These are phyloP conservation scores for Rhynchospora breviuscula DNA, from an alignment of 176 grass and related monocot species.

Conservation along the genomic window DNA sequence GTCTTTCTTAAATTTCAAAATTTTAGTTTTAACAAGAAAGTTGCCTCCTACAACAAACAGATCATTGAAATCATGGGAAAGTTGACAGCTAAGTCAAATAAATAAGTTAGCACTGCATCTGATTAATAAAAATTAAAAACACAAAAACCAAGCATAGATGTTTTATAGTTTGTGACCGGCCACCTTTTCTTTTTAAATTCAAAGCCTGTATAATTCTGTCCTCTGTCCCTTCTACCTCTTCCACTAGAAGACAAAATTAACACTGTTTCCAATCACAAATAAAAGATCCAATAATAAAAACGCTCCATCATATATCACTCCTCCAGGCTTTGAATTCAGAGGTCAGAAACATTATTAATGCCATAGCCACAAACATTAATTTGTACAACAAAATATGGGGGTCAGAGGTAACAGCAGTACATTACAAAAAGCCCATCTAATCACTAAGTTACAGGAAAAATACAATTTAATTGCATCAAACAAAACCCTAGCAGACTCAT, in stretches of 20 bases:
- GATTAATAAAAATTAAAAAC: constrained; percentile 24
- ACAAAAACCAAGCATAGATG: not conserved
- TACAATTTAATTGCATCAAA: constrained; percentile 46
- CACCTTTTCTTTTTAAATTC: constrained; percentile 12
- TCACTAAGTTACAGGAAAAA: constrained; percentile 36
- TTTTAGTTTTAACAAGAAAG: too few relatives aligned
- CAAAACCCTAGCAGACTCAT: constrained; percentile 27
- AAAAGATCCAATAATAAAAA: not conserved
- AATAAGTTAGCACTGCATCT: constrained; percentile 23
- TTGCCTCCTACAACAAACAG: not conserved
- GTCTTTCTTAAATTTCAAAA: not conserved
- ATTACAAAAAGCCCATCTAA: constrained; percentile 47
- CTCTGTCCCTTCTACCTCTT: constrained; percentile 19
- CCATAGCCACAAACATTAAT: constrained; percentile 7
- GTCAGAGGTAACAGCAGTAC: constrained; percentile 30
- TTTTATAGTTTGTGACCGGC: not conserved
- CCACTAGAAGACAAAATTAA: constrained; percentile 28
- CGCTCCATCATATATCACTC: constrained; percentile 5
- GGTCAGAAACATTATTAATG: constrained; percentile 27
- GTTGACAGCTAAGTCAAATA: constrained; percentile 41
- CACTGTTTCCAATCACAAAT: constrained; percentile 29
- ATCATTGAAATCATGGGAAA: constrained; percentile 14
- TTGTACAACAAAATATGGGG: not conserved
- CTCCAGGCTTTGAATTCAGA: constrained; percentile 30
- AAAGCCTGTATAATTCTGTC: not conserved